Conservation (phyloP, 352 stramenopile species). For the Globisporangium spinosum region DNA sequence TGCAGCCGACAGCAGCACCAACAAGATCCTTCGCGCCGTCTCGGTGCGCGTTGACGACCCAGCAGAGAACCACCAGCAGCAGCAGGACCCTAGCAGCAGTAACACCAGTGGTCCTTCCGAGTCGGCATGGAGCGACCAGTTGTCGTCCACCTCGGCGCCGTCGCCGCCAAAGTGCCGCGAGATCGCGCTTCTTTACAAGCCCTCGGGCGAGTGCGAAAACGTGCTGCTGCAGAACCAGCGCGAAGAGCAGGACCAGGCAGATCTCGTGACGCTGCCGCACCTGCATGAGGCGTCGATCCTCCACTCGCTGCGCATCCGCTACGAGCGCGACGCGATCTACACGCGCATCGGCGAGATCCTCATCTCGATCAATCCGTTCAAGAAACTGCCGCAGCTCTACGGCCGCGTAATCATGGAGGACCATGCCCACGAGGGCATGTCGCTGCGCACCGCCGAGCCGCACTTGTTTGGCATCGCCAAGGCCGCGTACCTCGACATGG, state of each 20-base stretch:
- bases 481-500: constrained; percentile 68
- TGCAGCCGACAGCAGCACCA: not conserved
- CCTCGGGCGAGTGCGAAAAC: constrained; percentile 54
- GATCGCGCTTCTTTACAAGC: constrained; percentile 33
- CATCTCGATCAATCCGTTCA: constrained; percentile 86
- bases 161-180: constrained; percentile 22
- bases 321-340: constrained; percentile 82
- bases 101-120: not conserved
- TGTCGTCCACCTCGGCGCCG: constrained; percentile 9
- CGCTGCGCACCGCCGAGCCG: constrained; percentile 21
- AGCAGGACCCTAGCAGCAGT: not conserved
- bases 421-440: constrained; percentile 38
- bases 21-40: constrained; percentile 1
- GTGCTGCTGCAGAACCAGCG: constrained; percentile 66
- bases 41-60: constrained; percentile 8
- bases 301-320: constrained; percentile 69
- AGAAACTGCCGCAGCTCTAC: constrained; percentile 70
- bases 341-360: constrained; percentile 85
- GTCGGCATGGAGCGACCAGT: constrained; percentile 8
- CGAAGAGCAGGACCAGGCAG: constrained; percentile 60
- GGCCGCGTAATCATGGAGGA: constrained; percentile 38
- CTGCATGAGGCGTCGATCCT: constrained; percentile 85
- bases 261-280: constrained; percentile 80
- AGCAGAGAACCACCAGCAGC: not conserved
- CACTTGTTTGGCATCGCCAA: constrained; percentile 80